phyloP scores from a whole-genome alignment of 2,329 filamentous ascomycete genomes.

The Raffaelea ambrosiae region DNA sequence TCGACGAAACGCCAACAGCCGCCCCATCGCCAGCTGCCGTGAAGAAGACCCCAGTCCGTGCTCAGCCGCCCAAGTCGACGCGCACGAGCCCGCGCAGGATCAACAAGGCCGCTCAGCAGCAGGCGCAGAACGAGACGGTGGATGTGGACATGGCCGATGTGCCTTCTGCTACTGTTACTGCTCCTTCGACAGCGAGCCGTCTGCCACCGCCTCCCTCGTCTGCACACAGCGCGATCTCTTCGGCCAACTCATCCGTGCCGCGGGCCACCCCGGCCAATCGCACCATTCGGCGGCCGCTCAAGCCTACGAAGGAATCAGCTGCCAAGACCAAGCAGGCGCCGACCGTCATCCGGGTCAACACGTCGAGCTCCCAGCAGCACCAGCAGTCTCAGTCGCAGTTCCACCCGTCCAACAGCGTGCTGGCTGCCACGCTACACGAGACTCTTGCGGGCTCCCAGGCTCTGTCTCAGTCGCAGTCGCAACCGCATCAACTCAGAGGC shows the following conservation, averaged over 20 bases:
- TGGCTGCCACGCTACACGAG: conserved; percentile 53
- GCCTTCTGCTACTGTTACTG: conserved; percentile 26
- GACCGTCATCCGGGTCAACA: conserved; percentile 65
- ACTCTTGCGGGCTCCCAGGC: conserved; percentile 28
- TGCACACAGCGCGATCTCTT: neutral
- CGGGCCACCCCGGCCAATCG: conserved; percentile 41
- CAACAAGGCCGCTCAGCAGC: conserved; percentile 14
- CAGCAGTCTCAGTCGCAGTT: conserved; percentile 40
- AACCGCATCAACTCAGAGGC: conserved; percentile 40
- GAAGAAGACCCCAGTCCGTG: too few relatives aligned
- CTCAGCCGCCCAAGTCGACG: conserved; percentile 29
- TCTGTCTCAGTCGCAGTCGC: conserved; percentile 18
- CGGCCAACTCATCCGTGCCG: conserved; percentile 23
- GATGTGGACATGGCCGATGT: conserved; percentile 48
- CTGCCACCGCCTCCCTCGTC: conserved; percentile 45
- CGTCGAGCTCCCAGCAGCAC: conserved; percentile 48
- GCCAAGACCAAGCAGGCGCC: conserved; percentile 57
- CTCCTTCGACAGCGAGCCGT: conserved; percentile 32
- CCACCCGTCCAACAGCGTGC: conserved; percentile 47
- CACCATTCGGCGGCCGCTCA: conserved; percentile 51
- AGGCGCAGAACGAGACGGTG: conserved; percentile 20
- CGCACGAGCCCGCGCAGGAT: conserved; percentile 45
- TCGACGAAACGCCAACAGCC: conserved; percentile 6
- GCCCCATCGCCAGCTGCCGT: neutral
- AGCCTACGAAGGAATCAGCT: conserved; percentile 51